phyloP scores from a whole-genome alignment of 2,329 filamentous ascomycete genomes.

The Calonectria leucothoes region DNA sequence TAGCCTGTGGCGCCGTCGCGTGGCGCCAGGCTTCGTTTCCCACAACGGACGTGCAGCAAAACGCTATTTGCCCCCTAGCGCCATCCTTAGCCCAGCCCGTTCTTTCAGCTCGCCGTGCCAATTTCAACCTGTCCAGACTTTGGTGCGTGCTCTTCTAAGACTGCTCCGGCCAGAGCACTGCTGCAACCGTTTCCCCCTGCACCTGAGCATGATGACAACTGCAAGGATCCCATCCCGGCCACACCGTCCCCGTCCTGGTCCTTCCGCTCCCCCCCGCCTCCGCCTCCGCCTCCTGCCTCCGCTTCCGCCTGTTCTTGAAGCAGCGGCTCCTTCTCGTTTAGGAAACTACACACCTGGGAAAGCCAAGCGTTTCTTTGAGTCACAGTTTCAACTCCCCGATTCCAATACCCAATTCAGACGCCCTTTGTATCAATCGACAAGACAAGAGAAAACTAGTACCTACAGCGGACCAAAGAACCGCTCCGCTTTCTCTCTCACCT shows the following conservation, averaged over 20 bases:
- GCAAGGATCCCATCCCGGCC: not conserved
- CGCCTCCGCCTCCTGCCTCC: not conserved
- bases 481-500: conserved; percentile 50
- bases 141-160: conserved; percentile 5
- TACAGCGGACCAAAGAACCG: conserved; percentile 56
- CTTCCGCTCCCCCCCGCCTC: no score
- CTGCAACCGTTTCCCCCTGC: not conserved
- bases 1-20: not conserved
- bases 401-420: not conserved
- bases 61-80: not conserved
- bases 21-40: not conserved
- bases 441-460: no score
- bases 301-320: conserved; percentile 1
- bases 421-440: not conserved
- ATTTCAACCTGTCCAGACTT: not conserved
- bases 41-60: conserved; percentile 3
- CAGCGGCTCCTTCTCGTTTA: not conserved
- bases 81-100: not conserved
- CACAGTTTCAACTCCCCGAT: not conserved
- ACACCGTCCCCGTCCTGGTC: no score
- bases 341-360: not conserved
- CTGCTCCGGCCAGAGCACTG: not conserved
- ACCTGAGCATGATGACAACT: not conserved
- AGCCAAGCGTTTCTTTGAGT: not conserved
- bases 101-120: not conserved